phyloP scores from a whole-genome alignment of 2,329 filamentous ascomycete species.

The Neospermospora avenae region DNA sequence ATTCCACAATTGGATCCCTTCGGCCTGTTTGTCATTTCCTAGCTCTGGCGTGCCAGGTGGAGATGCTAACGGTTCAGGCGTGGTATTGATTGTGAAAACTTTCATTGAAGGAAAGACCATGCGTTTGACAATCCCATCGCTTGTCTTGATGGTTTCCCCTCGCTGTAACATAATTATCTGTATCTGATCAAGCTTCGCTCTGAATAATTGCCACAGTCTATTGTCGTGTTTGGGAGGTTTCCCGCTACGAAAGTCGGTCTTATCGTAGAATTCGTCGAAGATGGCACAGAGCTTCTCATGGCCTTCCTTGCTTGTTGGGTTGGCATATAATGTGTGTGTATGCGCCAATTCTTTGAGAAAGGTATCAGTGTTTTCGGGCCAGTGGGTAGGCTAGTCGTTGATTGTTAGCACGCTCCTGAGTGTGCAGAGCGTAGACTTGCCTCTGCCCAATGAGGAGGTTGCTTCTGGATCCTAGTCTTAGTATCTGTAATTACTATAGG shows the following conservation, averaged over 20 bases:
- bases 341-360: neutral
- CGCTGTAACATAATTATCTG: neutral
- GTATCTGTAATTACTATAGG: neutral
- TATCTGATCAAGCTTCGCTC: neutral
- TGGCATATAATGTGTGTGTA: neutral
- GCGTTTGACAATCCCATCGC: neutral
- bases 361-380: neutral
- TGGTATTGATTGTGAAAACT: no score
- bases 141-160: neutral
- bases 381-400: neutral
- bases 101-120: neutral
- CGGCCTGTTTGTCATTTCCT: neutral
- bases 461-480: neutral
- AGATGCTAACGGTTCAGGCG: neutral
- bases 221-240: neutral
- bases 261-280: slow-evolving; percentile 4
- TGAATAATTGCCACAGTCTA: neutral
- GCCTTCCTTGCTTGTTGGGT: neutral
- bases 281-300: neutral
- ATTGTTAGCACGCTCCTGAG: neutral
- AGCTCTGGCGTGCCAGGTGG: neutral
- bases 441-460: neutral
- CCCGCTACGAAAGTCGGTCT: neutral
- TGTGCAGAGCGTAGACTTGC: neutral
- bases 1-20: neutral